Base-by-base conservation (phyloP, 257 asterid genomes). In the Orobanche coerulescens region DNA sequence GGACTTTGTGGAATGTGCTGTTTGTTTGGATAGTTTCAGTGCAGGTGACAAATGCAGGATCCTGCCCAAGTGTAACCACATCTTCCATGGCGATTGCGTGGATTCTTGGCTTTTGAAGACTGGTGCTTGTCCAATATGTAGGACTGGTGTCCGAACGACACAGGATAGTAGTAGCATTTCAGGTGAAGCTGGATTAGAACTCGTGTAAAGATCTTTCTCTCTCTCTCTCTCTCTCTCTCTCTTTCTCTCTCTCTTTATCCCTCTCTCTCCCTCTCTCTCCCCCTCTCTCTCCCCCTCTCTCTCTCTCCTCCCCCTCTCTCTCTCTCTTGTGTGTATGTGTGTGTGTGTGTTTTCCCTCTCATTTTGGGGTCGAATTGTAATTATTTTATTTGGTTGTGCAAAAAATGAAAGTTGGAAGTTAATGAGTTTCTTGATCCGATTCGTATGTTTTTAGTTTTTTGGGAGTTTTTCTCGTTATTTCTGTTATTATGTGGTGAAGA, bases 121-220 rank as follows among this genome's bases (percentile, higher is more conserved):
- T 30, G 93, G 66, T 30, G 80, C 75, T 46, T 86, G 95, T 43
- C 95, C 95, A 20, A 62, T 84, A 1, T 86, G 95, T 24, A 80
- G 95, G 67, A 59, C 84, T 33, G 64, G 48, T 61, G 80, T 74
- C 9, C 65, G 49, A 6, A 56, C 70, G 11, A 77, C 57, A 51
- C 73, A 46, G 1, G 16, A 53, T 22, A 33, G 61, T 34, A 47
- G 54, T 43, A 65, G 70, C 40, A 37, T 36, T 66, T 52, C 78
- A 19, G 64, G 64, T 68, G 78, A 70, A 20, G 62, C 37, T 42
- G 77, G 30, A 20, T 58, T 66, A 25, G 73, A 71, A 52, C 61
- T 73, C 65, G 58, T 58, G 36, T 75, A 77, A 56, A 65, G 3
- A 30, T 25, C 25, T 8, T 3, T 1, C 7, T 47, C 1, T 14